Percentiles rank a stretch among this genome's conserved stretches.
These are phyloP conservation scores for Malus hybrid DNA, from an alignment of 331 rosid species.

Conservation along the genomic window DNA sequence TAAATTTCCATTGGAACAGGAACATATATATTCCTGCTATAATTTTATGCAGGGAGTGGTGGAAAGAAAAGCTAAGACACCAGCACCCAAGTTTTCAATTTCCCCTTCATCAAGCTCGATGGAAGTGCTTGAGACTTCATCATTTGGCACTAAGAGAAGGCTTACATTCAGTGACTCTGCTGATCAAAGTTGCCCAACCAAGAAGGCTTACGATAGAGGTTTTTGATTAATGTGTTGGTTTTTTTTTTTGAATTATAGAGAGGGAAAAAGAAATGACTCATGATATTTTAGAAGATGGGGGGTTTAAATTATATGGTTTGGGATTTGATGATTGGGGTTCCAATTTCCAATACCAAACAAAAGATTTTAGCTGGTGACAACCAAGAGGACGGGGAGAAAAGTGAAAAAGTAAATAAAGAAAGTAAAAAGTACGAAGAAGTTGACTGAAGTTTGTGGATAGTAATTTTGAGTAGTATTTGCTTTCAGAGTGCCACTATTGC, in stretches of 20 bases:
- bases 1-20: constrained; percentile 38
- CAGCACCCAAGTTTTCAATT: constrained; percentile 29
- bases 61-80: constrained; percentile 43
- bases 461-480: constrained; percentile 23
- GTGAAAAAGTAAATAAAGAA: constrained; percentile 36
- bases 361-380: constrained; percentile 42
- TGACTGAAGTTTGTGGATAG: constrained; percentile 24
- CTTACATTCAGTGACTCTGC: constrained; percentile 43
- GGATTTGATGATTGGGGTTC: constrained; percentile 56
- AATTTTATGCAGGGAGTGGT: constrained; percentile 49
- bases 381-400: constrained; percentile 12
- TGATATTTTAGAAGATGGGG: constrained; percentile 26
- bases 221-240: constrained; percentile 26
- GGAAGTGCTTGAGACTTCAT: constrained; percentile 38
- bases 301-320: constrained; percentile 36
- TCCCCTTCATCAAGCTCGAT: constrained; percentile 28
- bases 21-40: constrained; percentile 47
- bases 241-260: constrained; percentile 46
- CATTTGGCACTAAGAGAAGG: constrained; percentile 58
- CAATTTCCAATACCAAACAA: constrained; percentile 53
- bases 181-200: constrained; percentile 31
- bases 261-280: constrained; percentile 24
- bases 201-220: constrained; percentile 12
- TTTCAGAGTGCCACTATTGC: constrained; percentile 30
- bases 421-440: constrained; percentile 24